Evolutionary conservation across 257 asterid species (phyloP), one percentile per base, ranked within the genome.

Genomic region (Solanum neorickii): DNA sequence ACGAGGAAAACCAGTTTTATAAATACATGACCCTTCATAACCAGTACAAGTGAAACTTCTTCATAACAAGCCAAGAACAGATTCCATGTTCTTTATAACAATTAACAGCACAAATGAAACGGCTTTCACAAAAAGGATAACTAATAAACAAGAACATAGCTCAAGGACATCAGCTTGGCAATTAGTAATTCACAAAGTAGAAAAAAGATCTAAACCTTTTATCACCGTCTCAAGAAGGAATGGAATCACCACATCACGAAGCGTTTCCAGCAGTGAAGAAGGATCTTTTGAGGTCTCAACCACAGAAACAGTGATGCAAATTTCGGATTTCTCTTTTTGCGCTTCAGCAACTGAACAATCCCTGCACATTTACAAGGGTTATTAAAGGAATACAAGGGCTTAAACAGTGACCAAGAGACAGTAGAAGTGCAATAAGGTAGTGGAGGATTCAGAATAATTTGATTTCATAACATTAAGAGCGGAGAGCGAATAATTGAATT

Each of bases 241-340:
- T 2, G 99, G 99, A 23, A 91, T 87, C 91, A 96, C 93, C 89
- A 90, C 68, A 66, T 95, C 94, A 86, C 96, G 95, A 88, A 97
- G 96, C 85, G 80, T 84, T 47, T 89, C 93, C 87, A 89, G 66
- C 74, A 87, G 89, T n/a, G 73, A 56, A 59, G 86, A 78, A 16
- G 91, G 78, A 86, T 82, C 89, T 84, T 80, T 84, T 60, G 85
- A 87, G 65, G 89, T 92, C 77, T 91, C 91, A 33, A 87, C 86
- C 69, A 95, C 86, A 73, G 93, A 90, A 88, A 89, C 97, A 59
- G 94, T 88, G 86, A 96, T 94, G 94, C 98, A 95, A 87, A 91
- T 76, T 72, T 85, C 88, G 70, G 93, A 80, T 86, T 87, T 89
- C 39, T 73, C 87, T 47, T 87, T 60, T 78, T 65, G 87, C 37